Evolutionary conservation across 2,329 filamentous ascomycete genomes (phyloP).

Genomic region (Westerdykella ornata): DNA sequence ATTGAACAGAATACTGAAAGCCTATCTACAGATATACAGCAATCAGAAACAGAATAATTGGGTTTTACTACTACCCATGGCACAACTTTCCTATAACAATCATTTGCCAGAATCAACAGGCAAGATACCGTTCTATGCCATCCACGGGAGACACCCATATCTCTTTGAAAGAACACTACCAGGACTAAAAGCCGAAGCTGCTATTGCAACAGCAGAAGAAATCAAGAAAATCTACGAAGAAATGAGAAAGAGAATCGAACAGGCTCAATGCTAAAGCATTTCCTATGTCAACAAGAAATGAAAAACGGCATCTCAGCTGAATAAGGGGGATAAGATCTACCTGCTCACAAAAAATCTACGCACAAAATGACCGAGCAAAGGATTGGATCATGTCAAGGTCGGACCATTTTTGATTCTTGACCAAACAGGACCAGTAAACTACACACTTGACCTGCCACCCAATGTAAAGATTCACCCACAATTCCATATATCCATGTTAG

Average conservation of each 20-base stretch:
- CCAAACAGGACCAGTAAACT: constrained; percentile 1
- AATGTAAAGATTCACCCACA: background rate
- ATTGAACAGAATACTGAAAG: constrained; percentile 1
- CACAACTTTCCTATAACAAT: constrained; percentile 1
- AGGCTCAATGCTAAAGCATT: constrained; percentile 3
- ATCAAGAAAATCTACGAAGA: constrained; percentile 4
- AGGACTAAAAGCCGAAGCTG: background rate
- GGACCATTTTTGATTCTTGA: constrained; percentile 3
- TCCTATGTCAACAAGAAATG: constrained; percentile 8
- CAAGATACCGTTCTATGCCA: constrained; percentile 3
- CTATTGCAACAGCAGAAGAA: constrained; percentile 1
- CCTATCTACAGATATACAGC: constrained; percentile 1
- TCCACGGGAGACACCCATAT: constrained; percentile 6
- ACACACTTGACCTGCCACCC: constrained; percentile 1
- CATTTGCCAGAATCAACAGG: background rate
- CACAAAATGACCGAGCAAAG: constrained; percentile 4
- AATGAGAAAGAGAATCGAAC: constrained; percentile 1
- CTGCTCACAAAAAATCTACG: constrained; percentile 5
- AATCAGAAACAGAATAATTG: constrained; percentile 3
- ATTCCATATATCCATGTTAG: constrained; percentile 1
- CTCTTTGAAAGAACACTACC: constrained; percentile 7
- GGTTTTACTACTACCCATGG: constrained; percentile 2
- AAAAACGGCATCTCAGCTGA: constrained; percentile 5
- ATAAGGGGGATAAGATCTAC: background rate
- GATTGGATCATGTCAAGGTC: constrained; percentile 1